phyloP scores from a whole-genome alignment of 2,329 filamentous ascomycete species.

The Fusarium sp. region DNA sequence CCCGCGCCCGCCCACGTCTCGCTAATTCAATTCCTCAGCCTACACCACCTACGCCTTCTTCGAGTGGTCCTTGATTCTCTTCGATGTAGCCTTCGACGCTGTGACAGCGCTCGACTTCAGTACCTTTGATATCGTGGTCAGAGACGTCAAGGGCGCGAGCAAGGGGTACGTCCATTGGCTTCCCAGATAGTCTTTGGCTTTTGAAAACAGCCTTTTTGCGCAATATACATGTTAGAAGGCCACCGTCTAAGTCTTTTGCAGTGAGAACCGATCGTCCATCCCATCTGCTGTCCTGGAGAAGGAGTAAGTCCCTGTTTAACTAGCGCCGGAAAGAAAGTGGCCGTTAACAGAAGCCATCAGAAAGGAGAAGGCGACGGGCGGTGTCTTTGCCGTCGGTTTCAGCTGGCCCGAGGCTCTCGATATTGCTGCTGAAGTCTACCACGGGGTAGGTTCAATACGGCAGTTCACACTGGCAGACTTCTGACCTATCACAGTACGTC shows the following conservation, averaged over 20 bases:
- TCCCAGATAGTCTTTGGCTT: slow-evolving; percentile 78
- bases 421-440: slow-evolving; percentile 89
- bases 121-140: slow-evolving; percentile 88
- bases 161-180: slow-evolving; percentile 99
- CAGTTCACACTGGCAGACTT: slow-evolving; percentile 13
- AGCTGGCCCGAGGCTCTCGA: slow-evolving; percentile 83
- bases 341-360: slow-evolving; percentile 61
- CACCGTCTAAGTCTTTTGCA: slow-evolving; percentile 62
- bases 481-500: slow-evolving; percentile 74
- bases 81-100: slow-evolving; percentile 97
- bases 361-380: slow-evolving; percentile 81
- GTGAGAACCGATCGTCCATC: slow-evolving; percentile 64
- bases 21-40: slow-evolving; percentile 67
- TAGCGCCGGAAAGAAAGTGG: background rate
- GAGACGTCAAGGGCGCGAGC: slow-evolving; percentile 89
- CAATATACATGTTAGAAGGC: slow-evolving; percentile 50
- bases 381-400: slow-evolving; percentile 80
- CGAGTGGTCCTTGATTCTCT: slow-evolving; percentile 94
- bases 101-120: slow-evolving; percentile 94
- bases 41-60: slow-evolving; percentile 99
- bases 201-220: slow-evolving; percentile 45
- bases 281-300: slow-evolving; percentile 74
- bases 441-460: slow-evolving; percentile 75
- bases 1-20: slow-evolving; percentile 2
- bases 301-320: slow-evolving; percentile 71